phyloP scores from a whole-genome alignment of 1,284 basidiomycete species.

The Melampsora abietis-canadensis region DNA sequence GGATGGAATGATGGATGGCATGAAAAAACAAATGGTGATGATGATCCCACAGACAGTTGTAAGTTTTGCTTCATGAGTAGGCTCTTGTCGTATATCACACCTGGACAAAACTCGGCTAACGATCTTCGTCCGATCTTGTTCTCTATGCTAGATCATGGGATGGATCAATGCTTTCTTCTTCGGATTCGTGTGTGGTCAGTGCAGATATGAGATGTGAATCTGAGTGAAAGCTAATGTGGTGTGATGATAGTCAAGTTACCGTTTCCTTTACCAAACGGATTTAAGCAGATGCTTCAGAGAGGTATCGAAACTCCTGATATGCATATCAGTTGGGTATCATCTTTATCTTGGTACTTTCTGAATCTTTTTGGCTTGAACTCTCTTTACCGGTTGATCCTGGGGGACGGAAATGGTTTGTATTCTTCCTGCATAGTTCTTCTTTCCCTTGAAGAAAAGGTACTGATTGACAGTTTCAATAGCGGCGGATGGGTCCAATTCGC shows the following conservation, averaged over 20 bases:
- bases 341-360: conserved; percentile 97
- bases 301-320: conserved; percentile 94
- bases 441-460: conserved; percentile 51
- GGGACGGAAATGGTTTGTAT: conserved; percentile 79
- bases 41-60: conserved; percentile 52
- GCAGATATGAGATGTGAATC: neutral
- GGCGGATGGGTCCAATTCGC: conserved; percentile 50
- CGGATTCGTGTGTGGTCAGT: conserved; percentile 78
- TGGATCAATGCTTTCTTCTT: conserved; percentile 99
- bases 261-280: conserved; percentile 92
- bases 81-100: too few species aligned
- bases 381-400: conserved; percentile 86
- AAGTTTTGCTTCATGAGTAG: neutral
- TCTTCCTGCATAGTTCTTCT: conserved; percentile 58
- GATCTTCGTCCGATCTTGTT: neutral
- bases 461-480: conserved; percentile 44
- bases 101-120: neutral
- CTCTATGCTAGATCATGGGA: conserved; percentile 71
- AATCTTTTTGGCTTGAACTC: conserved; percentile 98
- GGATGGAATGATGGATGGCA: conserved; percentile 97
- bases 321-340: conserved; percentile 98
- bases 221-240: neutral
- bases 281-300: conserved; percentile 97
- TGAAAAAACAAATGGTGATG: conserved; percentile 87
- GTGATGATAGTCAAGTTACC: conserved; percentile 69